Percentiles rank a stretch among this genome's conserved stretches.
phyloP scores from a whole-genome alignment of 2,329 filamentous ascomycete species.

The Fusarium nelsonii region DNA sequence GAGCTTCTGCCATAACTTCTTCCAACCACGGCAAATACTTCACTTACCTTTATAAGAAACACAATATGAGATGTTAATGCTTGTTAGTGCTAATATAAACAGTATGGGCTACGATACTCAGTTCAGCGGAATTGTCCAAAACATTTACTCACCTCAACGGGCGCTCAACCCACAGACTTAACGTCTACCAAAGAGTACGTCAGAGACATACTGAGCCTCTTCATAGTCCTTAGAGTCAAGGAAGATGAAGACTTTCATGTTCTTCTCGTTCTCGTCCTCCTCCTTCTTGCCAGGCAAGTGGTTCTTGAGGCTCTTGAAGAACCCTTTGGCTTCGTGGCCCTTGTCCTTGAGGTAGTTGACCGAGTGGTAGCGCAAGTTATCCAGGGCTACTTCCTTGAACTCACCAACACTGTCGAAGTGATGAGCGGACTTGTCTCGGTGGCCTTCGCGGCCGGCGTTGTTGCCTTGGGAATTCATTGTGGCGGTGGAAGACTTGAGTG shows the following conservation, averaged over 20 bases:
- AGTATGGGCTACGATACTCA: not conserved
- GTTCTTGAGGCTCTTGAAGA: not conserved
- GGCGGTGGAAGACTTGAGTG: not conserved
- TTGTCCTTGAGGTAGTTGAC: not conserved
- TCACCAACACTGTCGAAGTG: not conserved
- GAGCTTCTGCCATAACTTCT: not conserved
- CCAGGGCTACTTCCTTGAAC: accelerated
- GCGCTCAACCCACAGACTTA: not conserved
- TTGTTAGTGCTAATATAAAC: not conserved
- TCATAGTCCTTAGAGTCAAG: not conserved
- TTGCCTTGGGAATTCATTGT: not conserved
- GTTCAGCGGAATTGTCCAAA: not conserved
- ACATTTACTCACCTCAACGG: slow-evolving; percentile 11
- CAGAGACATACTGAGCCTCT: not conserved
- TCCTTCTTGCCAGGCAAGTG: not conserved
- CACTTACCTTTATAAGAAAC: not conserved
- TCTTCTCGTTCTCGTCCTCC: not conserved
- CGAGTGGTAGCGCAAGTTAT: not conserved
- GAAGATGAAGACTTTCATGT: not conserved
- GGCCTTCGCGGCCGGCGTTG: not conserved
- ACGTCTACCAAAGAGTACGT: too few relatives aligned
- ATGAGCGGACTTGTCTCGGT: not conserved
- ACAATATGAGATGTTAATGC: not conserved
- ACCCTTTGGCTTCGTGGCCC: not conserved
- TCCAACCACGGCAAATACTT: not conserved